phyloP scores from a whole-genome alignment of 1,284 basidiomycete species.

The Rhodofomes roseus region DNA sequence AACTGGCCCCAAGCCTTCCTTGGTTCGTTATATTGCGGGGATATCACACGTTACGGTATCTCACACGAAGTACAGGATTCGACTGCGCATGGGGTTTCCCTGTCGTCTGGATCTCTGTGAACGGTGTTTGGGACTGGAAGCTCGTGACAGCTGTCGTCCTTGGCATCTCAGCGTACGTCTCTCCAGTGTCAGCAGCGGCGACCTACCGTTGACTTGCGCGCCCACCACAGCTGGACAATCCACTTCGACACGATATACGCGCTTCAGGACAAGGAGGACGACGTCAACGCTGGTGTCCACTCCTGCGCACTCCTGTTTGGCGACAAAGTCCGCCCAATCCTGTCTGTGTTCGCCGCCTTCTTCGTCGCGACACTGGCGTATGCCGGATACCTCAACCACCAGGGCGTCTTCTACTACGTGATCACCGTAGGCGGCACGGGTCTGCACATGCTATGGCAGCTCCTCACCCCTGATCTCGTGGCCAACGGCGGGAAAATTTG shows the following conservation, averaged over 20 bases:
- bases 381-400: slow-evolving; percentile 31
- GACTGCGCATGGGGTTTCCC: slow-evolving; percentile 11
- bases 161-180: neutral
- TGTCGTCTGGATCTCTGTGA: slow-evolving; percentile 5
- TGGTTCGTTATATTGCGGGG: slow-evolving; percentile 27
- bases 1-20: slow-evolving; percentile 62
- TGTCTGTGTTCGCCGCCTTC: slow-evolving; percentile 38
- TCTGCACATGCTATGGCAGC: slow-evolving; percentile 44
- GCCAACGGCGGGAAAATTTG: slow-evolving; percentile 2
- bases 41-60: neutral
- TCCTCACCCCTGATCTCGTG: slow-evolving; percentile 20
- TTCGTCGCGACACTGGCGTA: slow-evolving; percentile 37
- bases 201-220: neutral
- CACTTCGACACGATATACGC: slow-evolving; percentile 60
- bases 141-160: slow-evolving; percentile 9
- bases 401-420: slow-evolving; percentile 38
- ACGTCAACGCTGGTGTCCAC: slow-evolving; percentile 49
- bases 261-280: slow-evolving; percentile 53
- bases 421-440: slow-evolving; percentile 38
- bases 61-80: neutral
- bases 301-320: slow-evolving; percentile 57
- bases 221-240: slow-evolving; percentile 38
- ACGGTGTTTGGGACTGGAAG: slow-evolving; percentile 3
- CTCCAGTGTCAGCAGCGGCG: too few relatives aligned
- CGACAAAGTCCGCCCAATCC: slow-evolving; percentile 36